Base-by-base conservation (phyloP, 352 stramenopile species). In the Pelagophyceae sp. region DNA sequence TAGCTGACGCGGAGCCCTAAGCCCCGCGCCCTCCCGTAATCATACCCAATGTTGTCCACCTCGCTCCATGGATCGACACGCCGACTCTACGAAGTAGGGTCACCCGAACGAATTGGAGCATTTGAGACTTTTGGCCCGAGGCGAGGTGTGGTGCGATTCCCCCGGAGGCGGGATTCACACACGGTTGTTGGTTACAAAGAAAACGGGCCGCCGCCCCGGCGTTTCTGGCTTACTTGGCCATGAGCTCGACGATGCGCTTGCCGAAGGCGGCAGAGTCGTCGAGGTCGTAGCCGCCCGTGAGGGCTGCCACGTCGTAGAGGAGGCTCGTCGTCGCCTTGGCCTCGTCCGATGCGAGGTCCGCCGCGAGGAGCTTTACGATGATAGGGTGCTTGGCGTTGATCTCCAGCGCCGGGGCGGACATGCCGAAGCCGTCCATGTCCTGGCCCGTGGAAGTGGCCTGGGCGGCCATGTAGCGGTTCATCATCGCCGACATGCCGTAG, bases 381-480 rank as follows among this genome's bases (percentile, higher is more conserved):
- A 94, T 90, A 2, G 89, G 85, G 80, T 93, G 88, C 17, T 87
- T 86, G 19, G 87, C 84, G 82, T 94, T 94, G 67, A 95, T 87
- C 79, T 95, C 89, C 75, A 95, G 84, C 27, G 88, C 83, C n/a
- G 87, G 88, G 3, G 37, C 50, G 32, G 69, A 72, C 54, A 81
- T 80, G 38, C 80, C 80, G 45, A 40, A 72, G 15, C 1, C 29
- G 17, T 72, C 29, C 37, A 54, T 74, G 25, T 83, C 82, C 67
- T 84, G 83, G 58, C 86, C 87, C 51, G 85, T 77, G 27, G 87
- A 84, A 25, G 93, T 88, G 27, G 86, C 85, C 81, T 94, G 87
- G 17, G 88, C 87, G 32, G 80, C 71, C 85, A 93, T 92, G 82
- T 93, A 93, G 38, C 87, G 80, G 75, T 91, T 86, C 89, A 94